A percentile compares a stretch with the other conserved stretches of the same genome.
Evolutionary conservation across 345 rosid species (phyloP).

Genomic region (Populus nigra): DNA sequence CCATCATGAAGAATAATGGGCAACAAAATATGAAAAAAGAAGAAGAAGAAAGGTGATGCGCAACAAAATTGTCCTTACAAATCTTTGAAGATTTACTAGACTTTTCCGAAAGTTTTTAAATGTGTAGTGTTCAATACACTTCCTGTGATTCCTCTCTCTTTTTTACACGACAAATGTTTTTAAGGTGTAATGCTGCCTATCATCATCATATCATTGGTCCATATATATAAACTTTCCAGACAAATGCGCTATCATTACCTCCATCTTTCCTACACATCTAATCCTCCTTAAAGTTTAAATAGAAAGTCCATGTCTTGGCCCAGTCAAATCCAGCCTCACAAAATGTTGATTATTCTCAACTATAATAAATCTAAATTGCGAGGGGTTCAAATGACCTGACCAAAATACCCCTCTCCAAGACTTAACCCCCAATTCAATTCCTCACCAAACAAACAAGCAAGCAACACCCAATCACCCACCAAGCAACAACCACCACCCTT

Average conservation of each 20-base stretch:
- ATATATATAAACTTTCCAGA: background rate
- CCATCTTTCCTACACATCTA: background rate
- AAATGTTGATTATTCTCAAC: background rate
- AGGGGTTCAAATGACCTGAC: background rate
- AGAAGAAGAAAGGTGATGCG: background rate
- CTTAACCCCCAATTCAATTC: background rate
- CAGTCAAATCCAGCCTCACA: background rate
- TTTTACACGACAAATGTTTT: background rate
- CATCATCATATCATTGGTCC: background rate
- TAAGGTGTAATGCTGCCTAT: background rate
- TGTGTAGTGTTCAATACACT: background rate
- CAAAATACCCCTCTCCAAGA: background rate
- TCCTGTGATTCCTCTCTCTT: background rate
- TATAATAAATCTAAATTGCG: background rate
- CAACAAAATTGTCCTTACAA: background rate
- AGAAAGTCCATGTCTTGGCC: background rate
- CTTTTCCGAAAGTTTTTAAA: background rate
- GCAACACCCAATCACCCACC: background rate
- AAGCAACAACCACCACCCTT: background rate
- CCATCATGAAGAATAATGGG: background rate
- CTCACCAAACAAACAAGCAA: conserved; percentile 2
- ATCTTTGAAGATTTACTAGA: background rate
- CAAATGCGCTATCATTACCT: conserved; percentile 1
- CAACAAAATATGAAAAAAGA: background rate
- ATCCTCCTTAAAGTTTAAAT: background rate